A percentile compares a stretch with the other conserved stretches of the same genome.
Conservation (phyloP, 1,284 basidiomycete genomes). For the Polyporus tsugae region DNA sequence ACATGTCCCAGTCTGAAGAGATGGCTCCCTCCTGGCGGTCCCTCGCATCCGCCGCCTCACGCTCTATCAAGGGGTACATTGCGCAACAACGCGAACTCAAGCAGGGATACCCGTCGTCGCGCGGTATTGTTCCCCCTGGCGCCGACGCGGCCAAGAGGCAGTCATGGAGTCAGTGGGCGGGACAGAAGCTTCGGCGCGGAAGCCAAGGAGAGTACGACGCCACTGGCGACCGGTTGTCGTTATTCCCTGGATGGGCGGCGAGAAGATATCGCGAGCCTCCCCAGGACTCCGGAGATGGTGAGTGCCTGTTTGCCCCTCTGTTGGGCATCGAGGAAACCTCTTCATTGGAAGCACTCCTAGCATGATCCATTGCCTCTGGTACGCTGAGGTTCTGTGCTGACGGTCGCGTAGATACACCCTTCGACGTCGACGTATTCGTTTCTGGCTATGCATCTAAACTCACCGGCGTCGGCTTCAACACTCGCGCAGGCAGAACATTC, state of each 20-base stretch:
- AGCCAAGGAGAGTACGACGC: conserved; percentile 31
- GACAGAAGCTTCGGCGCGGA: conserved; percentile 50
- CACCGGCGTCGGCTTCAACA: conserved; percentile 66
- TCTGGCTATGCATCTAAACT: conserved; percentile 79
- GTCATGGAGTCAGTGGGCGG: conserved; percentile 56
- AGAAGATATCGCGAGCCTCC: conserved; percentile 41
- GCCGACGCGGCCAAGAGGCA: conserved; percentile 39
- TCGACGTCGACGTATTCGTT: conserved; percentile 75
- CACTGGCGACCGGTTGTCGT: conserved; percentile 42
- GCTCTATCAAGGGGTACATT: conserved; percentile 53
- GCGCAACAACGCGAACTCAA: conserved; percentile 46
- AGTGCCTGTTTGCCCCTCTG: conserved; percentile 4
- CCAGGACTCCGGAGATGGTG: conserved; percentile 29
- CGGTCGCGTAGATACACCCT: conserved; percentile 49
- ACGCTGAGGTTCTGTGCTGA: background rate
- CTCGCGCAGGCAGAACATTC: conserved; percentile 79
- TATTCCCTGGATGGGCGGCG: conserved; percentile 54
- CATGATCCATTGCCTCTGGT: background rate
- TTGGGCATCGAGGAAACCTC: background rate
- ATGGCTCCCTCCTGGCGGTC: conserved; percentile 46
- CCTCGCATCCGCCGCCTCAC: conserved; percentile 43
- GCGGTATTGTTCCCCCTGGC: conserved; percentile 22
- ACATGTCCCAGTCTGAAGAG: conserved; percentile 42
- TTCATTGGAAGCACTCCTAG: background rate
- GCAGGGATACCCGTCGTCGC: conserved; percentile 34